Percentiles rank a stretch among this genome's conserved stretches.
phyloP scores from a whole-genome alignment of 345 rosid species.

The Rubroshorea leprosula region DNA sequence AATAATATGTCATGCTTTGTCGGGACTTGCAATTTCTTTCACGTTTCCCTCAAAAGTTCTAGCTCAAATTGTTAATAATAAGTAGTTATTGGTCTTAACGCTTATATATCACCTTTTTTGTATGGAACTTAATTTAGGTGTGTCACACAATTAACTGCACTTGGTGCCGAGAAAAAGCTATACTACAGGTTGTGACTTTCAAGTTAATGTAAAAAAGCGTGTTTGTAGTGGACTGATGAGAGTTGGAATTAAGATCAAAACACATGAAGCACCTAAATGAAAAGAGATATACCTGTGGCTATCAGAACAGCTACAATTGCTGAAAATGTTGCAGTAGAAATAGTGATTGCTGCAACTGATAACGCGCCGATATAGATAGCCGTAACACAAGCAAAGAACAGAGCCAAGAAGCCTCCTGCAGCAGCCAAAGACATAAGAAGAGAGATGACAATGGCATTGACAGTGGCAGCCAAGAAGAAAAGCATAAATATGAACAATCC shows the following conservation, averaged over 20 bases:
- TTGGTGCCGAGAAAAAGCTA: no score
- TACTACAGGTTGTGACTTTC: no score
- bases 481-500: conserved; percentile 68
- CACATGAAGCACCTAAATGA: not conserved
- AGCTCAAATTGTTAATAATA: no score
- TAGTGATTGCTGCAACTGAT: conserved; percentile 59
- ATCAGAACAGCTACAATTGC: conserved; percentile 49
- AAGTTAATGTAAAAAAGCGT: not conserved
- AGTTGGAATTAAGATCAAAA: not conserved
- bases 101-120: no score
- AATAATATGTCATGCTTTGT: no score
- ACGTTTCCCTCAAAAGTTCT: no score
- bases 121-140: no score
- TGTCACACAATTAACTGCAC: no score
- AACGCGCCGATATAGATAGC: conserved; percentile 76
- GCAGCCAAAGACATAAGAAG: conserved; percentile 77
- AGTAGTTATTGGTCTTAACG: no score
- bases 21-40: no score
- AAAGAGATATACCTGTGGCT: conserved; percentile 50
- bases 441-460: conserved; percentile 62
- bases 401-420: conserved; percentile 82
- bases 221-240: not conserved
- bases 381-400: conserved; percentile 61
- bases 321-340: conserved; percentile 58
- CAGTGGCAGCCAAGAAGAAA: conserved; percentile 76